Conservation (phyloP, 1,284 basidiomycete genomes). For the Sphaerobolus stellatus region DNA sequence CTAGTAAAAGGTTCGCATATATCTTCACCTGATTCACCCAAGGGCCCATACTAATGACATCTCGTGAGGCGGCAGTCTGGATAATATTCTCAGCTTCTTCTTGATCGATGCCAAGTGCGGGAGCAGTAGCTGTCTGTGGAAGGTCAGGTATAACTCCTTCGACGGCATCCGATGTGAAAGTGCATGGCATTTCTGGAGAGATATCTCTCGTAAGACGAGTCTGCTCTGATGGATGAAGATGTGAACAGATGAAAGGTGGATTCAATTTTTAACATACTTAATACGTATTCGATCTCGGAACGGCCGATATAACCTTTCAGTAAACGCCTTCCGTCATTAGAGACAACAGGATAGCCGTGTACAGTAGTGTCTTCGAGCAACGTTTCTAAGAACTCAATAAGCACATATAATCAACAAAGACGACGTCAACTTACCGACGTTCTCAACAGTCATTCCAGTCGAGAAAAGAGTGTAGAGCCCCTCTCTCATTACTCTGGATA, state of each 20-base stretch:
- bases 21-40: conserved; percentile 85
- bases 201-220: conserved; percentile 63
- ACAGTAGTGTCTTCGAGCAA: conserved; percentile 70
- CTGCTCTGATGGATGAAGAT: conserved; percentile 54
- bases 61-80: conserved; percentile 52
- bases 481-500: conserved; percentile 86
- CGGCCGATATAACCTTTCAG: conserved; percentile 89
- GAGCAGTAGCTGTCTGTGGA: conserved; percentile 38
- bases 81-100: conserved; percentile 64
- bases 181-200: conserved; percentile 65
- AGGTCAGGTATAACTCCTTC: conserved; percentile 45
- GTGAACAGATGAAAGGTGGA: neutral
- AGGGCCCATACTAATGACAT: conserved; percentile 77
- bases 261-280: conserved; percentile 53
- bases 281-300: conserved; percentile 80
- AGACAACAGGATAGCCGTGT: conserved; percentile 91
- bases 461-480: conserved; percentile 75
- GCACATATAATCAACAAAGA: conserved; percentile 4
- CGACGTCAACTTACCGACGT: conserved; percentile 62
- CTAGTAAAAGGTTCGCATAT: neutral
- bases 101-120: conserved; percentile 62
- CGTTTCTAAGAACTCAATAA: conserved; percentile 48
- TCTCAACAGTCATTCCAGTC: conserved; percentile 71
- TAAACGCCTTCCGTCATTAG: conserved; percentile 52
- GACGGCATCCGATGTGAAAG: conserved; percentile 54